These are phyloP conservation scores for Aspergillus transmontanensis DNA, from an alignment of 2,329 filamentous ascomycete species.

Conservation along the genomic window DNA sequence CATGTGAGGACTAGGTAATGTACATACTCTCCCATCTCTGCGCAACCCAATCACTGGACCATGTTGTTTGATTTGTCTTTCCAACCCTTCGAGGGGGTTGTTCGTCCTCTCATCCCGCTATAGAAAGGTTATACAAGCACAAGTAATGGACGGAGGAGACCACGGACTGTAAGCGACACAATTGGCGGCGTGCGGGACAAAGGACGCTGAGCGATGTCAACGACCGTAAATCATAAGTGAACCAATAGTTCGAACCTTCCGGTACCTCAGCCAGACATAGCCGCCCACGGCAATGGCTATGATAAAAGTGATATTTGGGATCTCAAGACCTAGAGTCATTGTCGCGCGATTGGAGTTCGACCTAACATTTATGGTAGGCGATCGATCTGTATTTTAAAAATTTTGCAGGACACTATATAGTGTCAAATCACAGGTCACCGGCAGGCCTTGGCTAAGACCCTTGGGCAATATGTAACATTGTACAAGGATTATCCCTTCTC, in stretches of 20 bases:
- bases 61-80: not conserved
- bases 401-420: not conserved
- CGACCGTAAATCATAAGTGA: fast-evolving
- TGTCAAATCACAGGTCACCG: not conserved
- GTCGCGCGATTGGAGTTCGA: not conserved
- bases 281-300: not conserved
- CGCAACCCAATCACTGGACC: not conserved
- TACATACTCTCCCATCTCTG: not conserved
- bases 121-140: not conserved
- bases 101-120: not conserved
- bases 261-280: not conserved
- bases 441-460: not conserved
- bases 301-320: not conserved
- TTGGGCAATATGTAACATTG: not conserved
- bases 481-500: not conserved
- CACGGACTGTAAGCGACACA: not conserved
- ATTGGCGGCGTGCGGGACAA: not conserved
- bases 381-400: not conserved
- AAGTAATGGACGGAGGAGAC: fast-evolving
- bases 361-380: not conserved
- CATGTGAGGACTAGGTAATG: not conserved
- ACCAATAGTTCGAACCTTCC: not conserved
- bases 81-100: not conserved
- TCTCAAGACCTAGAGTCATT: not conserved
- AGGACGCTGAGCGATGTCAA: not conserved